A percentile compares a stretch with the other conserved stretches of the same genome.
These are phyloP conservation scores for Cucurbita pepo DNA, from an alignment of 306 rosid species.

Conservation along the genomic window DNA sequence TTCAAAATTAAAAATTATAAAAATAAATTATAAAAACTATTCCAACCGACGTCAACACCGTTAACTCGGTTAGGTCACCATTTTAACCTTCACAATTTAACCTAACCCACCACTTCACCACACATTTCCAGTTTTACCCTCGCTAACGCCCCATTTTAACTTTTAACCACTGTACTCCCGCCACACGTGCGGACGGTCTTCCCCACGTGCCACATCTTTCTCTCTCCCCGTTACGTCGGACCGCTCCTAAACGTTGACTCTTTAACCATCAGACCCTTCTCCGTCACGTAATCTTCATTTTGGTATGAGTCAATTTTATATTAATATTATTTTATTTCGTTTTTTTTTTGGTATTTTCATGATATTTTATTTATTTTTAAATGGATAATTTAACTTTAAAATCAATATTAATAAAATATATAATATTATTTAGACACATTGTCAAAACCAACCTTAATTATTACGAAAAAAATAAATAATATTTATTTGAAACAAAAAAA, in stretches of 20 bases:
- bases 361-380: too few species aligned
- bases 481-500: not conserved
- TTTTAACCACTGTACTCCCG: not conserved
- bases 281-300: not conserved
- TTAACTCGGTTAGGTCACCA: conserved; percentile 3
- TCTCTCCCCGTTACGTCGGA: not conserved
- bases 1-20: not conserved
- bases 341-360: too few species aligned
- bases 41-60: conserved; percentile 9
- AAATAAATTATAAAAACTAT: not conserved
- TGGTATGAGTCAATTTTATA: not conserved
- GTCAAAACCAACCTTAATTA: not conserved
- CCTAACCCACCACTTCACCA: not conserved
- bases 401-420: too few species aligned
- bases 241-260: not conserved
- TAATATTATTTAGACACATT: too few species aligned
- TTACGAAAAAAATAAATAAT: not conserved
- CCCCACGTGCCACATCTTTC: not conserved
- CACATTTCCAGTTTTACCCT: not conserved
- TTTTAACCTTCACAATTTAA: not conserved
- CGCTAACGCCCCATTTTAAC: not conserved
- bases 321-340: not conserved
- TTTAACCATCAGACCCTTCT: not conserved
- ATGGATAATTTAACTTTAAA: too few species aligned
- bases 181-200: not conserved